phyloP scores from a whole-genome alignment of 106 monocot genomes.

The Dendrobium officinale region DNA sequence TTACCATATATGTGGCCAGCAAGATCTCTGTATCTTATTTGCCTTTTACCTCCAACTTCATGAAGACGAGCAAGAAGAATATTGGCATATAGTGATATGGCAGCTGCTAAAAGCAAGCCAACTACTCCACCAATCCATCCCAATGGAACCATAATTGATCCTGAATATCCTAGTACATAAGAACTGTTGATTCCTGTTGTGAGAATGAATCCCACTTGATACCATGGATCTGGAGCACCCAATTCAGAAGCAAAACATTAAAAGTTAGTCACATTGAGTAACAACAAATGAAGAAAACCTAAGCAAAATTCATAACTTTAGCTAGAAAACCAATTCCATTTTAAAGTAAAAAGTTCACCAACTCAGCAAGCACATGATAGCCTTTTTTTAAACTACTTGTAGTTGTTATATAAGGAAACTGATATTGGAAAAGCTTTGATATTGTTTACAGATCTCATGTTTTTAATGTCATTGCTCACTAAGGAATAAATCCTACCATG shows the following conservation, averaged over 20 bases:
- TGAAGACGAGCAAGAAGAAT: conserved; percentile 78
- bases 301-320: not conserved
- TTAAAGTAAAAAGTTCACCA: not conserved
- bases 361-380: not conserved
- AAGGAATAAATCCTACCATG: too few species aligned
- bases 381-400: not conserved
- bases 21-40: conserved; percentile 96
- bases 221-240: conserved; percentile 80
- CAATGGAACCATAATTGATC: conserved; percentile 82
- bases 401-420: too few species aligned
- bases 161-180: conserved; percentile 92
- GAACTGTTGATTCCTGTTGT: conserved; percentile 88
- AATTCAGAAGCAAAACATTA: not conserved
- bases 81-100: conserved; percentile 89
- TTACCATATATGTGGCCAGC: conserved; percentile 92
- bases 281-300: not conserved
- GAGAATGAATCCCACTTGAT: conserved; percentile 82
- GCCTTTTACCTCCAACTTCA: conserved; percentile 79
- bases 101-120: conserved; percentile 83
- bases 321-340: not conserved
- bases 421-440: too few species aligned
- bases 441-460: too few species aligned
- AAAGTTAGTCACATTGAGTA: not conserved
- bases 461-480: too few species aligned
- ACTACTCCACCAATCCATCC: conserved; percentile 73